Base-by-base conservation (phyloP, 768 basidiomycete species). In the Pulveroboletus ravenelii region DNA sequence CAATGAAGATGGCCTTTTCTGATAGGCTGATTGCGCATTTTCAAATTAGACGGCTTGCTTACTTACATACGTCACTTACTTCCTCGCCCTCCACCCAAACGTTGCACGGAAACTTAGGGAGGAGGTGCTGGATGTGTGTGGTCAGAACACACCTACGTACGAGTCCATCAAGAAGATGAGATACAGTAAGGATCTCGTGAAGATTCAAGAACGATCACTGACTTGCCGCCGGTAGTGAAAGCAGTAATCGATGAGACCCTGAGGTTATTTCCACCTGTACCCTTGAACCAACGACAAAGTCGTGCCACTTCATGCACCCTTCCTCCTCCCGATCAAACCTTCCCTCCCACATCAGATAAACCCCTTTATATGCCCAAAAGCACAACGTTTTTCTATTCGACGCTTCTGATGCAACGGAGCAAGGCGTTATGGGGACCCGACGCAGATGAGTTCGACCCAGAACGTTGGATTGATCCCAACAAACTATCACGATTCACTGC, bases 191-290 rank as follows among this genome's bases (percentile, higher is more conserved):
- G 3, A 25, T 46, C 39, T 12, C 38, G 43, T 29, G n/a, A 58
- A 27, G 17, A 41, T 39, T 36, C 45, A 13, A 53, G 2, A 30
- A 29, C 47, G 27, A 12, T 29, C 12, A 42, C 52, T 61, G 7
- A 56, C 46, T n/a, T 32, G 9, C 46, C 36, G 9, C 23, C 15
- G 48, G 51, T 42, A 81, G 85, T 87, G 73, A 79, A 81, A 51
- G 87, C 87, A 10, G 85, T 89, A 34, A 78, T 91, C 37, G 86
- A 90, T 53, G 89, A 92, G 61, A 83, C 83, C 0, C 73, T 92
- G 20, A 76, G 89, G 15, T 69, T 92, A 1, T 92, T 84, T 69
- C 88, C 88, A 4, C 86, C 89, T 7, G 85, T 91, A 0, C 87
- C 88, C 7, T 67, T 87, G 37, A 89, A 89, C 59, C 70, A 80